A percentile compares a stretch with the other conserved stretches of the same genome.
These are phyloP conservation scores for Trichoderma lentiforme DNA, from an alignment of 2,329 filamentous ascomycete species.

Conservation along the genomic window DNA sequence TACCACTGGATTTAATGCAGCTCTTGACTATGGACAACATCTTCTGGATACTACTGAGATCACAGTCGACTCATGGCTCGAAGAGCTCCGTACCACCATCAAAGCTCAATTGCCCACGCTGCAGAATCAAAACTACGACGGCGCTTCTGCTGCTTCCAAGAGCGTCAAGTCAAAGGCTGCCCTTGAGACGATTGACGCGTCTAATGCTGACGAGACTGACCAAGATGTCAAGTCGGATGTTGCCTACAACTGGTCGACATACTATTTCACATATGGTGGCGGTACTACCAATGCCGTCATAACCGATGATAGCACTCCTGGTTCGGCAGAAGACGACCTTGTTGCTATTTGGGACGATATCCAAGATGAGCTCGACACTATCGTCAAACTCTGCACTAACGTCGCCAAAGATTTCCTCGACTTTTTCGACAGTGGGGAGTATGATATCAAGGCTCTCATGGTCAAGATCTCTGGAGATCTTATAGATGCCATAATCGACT, in stretches of 20 bases:
- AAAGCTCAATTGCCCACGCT: not conserved
- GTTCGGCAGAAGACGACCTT: not conserved
- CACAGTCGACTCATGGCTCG: not conserved
- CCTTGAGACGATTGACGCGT: not conserved
- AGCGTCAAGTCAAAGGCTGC: not conserved
- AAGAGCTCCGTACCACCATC: not conserved
- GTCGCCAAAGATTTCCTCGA: not conserved
- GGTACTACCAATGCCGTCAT: not conserved
- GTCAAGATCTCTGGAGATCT: not conserved
- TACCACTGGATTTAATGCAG: not conserved
- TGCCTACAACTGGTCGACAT: not conserved
- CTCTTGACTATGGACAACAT: not conserved
- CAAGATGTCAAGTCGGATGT: not conserved
- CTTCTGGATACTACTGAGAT: not conserved
- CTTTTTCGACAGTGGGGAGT: not conserved
- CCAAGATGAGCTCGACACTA: not conserved
- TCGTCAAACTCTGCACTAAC: not conserved
- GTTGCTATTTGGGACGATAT: not conserved
- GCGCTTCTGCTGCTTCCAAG: not conserved
- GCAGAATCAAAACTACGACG: not conserved
- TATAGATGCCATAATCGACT: not conserved
- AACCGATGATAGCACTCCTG: not conserved
- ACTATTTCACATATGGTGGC: not conserved
- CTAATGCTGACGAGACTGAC: not conserved
- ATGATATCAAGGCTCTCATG: not conserved